Evolutionary conservation across 306 rosid genomes (phyloP), one percentile per base, ranked within the genome.

Genomic region (Castanopsis chinensis): DNA sequence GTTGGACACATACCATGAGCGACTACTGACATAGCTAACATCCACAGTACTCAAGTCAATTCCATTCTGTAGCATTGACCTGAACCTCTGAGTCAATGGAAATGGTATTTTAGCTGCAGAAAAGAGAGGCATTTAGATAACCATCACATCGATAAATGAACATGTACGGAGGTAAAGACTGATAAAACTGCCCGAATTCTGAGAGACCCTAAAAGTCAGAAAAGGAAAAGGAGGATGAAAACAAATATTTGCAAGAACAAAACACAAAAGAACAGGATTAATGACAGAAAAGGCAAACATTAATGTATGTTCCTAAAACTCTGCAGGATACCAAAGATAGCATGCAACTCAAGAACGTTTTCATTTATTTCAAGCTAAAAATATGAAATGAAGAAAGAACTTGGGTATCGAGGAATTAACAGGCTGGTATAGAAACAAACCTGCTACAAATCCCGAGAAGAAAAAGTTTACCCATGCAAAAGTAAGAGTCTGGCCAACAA

Each of bases 11-110:
- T 90, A 95, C 99, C 98, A 96, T 56, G 99, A 96, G 71, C 99
- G 99, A 80, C 99, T 93, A 82, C 98, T 96, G 89, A 96, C 99
- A 74, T 96, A 96, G 91, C 99, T 96, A 83, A 96, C 99, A 86
- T 96, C 98, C 73, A 96, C 99, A 72, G 99, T 91, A 88, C 99
- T 96, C 83, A 96, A 90, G 90, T 96, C 99, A 82, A 96, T 96
- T 75, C 99, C 99, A 88, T 93, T 96, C 77, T 96, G 99, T 72
- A 93, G 85, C 99, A 96, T 96, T 2, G 98, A 87, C 87, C 99
- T 83, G 85, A 96, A 96, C 83, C 99, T 93, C 83, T 96, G 98
- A 56, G 99, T 96, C 87, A 96, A 78, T 5, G 99, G 99, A 83
- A 95, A 95, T 75, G 99, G 99, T 80, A 95, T 95, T 89, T 95